Evolutionary conservation across 257 asterid genomes (phyloP).

Genomic region (Salvia splendens): DNA sequence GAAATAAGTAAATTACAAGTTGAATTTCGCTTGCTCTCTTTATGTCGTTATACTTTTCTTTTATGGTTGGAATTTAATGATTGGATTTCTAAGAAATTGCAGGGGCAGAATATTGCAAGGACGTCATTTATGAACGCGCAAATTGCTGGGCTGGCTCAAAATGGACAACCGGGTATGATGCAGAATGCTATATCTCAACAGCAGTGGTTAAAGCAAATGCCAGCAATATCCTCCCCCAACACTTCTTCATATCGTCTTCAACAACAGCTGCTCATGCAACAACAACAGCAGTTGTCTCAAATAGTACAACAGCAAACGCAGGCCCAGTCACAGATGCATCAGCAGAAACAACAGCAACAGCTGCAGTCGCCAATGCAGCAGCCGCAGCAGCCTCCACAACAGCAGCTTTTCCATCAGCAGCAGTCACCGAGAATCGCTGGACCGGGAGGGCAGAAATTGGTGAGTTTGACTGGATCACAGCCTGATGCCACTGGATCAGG

Average conservation of each 20-base stretch:
- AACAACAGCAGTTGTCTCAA: conserved; percentile 76
- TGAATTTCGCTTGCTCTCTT: conserved; percentile 20
- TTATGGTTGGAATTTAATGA: conserved; percentile 36
- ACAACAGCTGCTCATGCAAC: conserved; percentile 60
- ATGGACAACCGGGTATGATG: conserved; percentile 71
- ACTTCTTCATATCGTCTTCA: conserved; percentile 70
- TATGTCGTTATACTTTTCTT: conserved; percentile 21
- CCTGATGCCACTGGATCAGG: conserved; percentile 94
- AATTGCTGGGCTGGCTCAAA: conserved; percentile 73
- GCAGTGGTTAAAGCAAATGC: conserved; percentile 88
- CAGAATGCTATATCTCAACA: conserved; percentile 71
- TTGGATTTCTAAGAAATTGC: conserved; percentile 37
- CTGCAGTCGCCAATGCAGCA: conserved; percentile 40
- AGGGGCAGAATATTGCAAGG: conserved; percentile 72
- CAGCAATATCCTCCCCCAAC: conserved; percentile 69
- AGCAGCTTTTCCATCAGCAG: conserved; percentile 58
- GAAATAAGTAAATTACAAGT: conserved; percentile 19
- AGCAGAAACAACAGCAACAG: conserved; percentile 54
- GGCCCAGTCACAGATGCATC: conserved; percentile 59
- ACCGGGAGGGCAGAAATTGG: conserved; percentile 72
- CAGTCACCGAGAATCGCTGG: conserved; percentile 68
- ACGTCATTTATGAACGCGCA: conserved; percentile 69
- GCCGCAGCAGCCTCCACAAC: conserved; percentile 46
- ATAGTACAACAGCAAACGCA: conserved; percentile 76
- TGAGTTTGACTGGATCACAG: conserved; percentile 90